Evolutionary conservation across 495 filamentous ascomycete species (phyloP).

Genomic region (Darksidea phi): DNA sequence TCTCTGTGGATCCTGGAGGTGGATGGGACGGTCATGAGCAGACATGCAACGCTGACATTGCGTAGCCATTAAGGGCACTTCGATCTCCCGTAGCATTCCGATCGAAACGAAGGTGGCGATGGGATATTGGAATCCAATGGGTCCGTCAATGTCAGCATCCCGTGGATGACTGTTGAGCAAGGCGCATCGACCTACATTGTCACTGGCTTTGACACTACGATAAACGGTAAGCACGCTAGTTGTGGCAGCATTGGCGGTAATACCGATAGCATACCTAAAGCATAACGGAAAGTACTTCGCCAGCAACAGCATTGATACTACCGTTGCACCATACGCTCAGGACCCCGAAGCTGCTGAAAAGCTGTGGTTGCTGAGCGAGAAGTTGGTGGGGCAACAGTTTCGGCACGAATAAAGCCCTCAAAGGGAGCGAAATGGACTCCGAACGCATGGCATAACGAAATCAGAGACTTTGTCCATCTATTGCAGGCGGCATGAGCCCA

Average conservation of each 20-base stretch:
- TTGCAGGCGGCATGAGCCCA: too few relatives aligned
- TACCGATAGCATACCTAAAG: neutral
- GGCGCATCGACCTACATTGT: conserved; percentile 23
- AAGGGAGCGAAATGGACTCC: too few relatives aligned
- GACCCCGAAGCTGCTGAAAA: conserved; percentile 44
- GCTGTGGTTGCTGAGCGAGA: conserved; percentile 53
- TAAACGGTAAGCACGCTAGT: conserved; percentile 5
- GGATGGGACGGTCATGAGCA: neutral
- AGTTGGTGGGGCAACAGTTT: conserved; percentile 50
- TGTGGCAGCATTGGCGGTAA: neutral
- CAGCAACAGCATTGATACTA: conserved; percentile 8
- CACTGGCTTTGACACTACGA: conserved; percentile 16
- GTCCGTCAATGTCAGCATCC: neutral
- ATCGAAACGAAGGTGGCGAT: conserved; percentile 9
- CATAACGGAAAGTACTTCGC: conserved; percentile 11
- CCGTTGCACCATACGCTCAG: conserved; percentile 34
- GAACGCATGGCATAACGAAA: too few relatives aligned
- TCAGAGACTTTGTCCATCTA: too few relatives aligned
- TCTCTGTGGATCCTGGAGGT: conserved; percentile 50
- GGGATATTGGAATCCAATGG: conserved; percentile 4
- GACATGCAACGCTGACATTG: neutral
- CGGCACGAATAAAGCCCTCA: neutral
- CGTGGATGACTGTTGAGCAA: conserved; percentile 4
- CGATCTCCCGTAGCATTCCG: conserved; percentile 8
- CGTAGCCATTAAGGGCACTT: conserved; percentile 7